A percentile compares a stretch with the other conserved stretches of the same genome.
Conservation (phyloP, 805 yeast genomes). For the Diddensiella caesifluorescens region DNA sequence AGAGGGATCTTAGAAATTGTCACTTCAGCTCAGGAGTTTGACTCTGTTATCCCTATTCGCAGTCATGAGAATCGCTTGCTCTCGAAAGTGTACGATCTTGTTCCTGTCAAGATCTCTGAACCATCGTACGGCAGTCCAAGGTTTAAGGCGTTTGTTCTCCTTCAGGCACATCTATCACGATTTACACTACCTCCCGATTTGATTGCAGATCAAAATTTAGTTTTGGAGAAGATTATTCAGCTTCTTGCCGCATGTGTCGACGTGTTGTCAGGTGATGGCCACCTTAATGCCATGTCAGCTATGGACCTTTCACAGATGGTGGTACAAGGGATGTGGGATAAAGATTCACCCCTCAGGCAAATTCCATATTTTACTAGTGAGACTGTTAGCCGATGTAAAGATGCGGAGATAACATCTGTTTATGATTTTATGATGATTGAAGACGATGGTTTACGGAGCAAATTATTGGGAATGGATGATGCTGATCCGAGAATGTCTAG, state of each 20-base stretch:
- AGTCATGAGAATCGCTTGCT: slow-evolving; percentile 50
- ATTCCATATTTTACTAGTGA: slow-evolving; percentile 59
- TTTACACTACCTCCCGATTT: slow-evolving; percentile 57
- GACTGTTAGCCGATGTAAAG: slow-evolving; percentile 50
- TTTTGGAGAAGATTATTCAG: slow-evolving; percentile 46
- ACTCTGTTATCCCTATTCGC: slow-evolving; percentile 51
- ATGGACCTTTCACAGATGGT: slow-evolving; percentile 89
- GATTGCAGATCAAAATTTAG: slow-evolving; percentile 46
- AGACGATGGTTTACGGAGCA: slow-evolving; percentile 58
- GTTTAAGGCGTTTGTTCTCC: slow-evolving; percentile 64
- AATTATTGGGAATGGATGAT: slow-evolving; percentile 51
- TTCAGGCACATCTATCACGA: slow-evolving; percentile 80
- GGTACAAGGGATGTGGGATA: slow-evolving; percentile 80
- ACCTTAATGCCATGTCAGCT: slow-evolving; percentile 67
- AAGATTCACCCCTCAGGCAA: slow-evolving; percentile 73
- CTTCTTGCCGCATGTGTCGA: slow-evolving; percentile 69
- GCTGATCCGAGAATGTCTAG: slow-evolving; percentile 40
- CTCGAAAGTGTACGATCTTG: slow-evolving; percentile 45
- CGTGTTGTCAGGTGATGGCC: slow-evolving; percentile 72
- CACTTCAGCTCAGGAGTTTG: slow-evolving; percentile 69
- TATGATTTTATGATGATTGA: slow-evolving; percentile 72
- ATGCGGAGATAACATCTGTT: slow-evolving; percentile 55
- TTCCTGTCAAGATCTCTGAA: slow-evolving; percentile 54
- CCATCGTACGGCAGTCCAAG: slow-evolving; percentile 45
- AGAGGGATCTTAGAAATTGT: slow-evolving; percentile 59